Conservation (phyloP, 2,329 filamentous ascomycete species). For the Beauveria varroae region DNA sequence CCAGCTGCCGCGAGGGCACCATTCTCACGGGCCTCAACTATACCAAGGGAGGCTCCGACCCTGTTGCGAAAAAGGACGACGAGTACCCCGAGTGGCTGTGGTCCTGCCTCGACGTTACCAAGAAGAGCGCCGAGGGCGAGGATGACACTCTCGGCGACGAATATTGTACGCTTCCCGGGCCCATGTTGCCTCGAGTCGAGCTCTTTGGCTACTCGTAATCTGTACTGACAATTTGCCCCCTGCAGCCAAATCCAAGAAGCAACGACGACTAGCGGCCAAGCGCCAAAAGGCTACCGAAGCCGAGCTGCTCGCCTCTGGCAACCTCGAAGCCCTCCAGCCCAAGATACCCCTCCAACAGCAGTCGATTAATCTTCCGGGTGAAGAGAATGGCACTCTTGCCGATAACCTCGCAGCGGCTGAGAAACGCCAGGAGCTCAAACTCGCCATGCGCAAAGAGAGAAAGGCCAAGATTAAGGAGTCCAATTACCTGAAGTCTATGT, state of each 20-base stretch:
- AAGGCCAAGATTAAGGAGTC: slow-evolving; percentile 72
- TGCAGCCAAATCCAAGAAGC: slow-evolving; percentile 76
- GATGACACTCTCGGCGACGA: slow-evolving; percentile 59
- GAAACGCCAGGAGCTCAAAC: slow-evolving; percentile 56
- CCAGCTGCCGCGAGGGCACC: slow-evolving; percentile 59
- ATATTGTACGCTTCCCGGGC: slow-evolving; percentile 57
- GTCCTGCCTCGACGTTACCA: slow-evolving; percentile 58
- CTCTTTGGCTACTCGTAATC: background rate
- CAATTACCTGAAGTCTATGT: slow-evolving; percentile 81
- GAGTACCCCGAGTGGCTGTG: slow-evolving; percentile 80
- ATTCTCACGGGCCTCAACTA: slow-evolving; percentile 69
- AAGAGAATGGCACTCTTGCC: slow-evolving; percentile 33
- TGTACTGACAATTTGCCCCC: slow-evolving; percentile 13
- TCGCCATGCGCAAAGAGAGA: slow-evolving; percentile 67
- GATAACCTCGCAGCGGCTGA: slow-evolving; percentile 40
- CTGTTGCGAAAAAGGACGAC: slow-evolving; percentile 63
- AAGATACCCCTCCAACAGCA: slow-evolving; percentile 73
- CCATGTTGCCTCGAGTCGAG: background rate
- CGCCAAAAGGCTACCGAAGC: slow-evolving; percentile 49
- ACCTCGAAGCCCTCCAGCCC: slow-evolving; percentile 56
- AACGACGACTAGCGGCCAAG: slow-evolving; percentile 64
- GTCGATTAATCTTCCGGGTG: slow-evolving; percentile 61
- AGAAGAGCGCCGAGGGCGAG: slow-evolving; percentile 41
- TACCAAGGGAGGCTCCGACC: slow-evolving; percentile 64
- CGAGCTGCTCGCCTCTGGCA: slow-evolving; percentile 54